These are phyloP conservation scores for Oryza officinalis DNA, from an alignment of 176 grass and related monocot genomes.

Conservation along the genomic window DNA sequence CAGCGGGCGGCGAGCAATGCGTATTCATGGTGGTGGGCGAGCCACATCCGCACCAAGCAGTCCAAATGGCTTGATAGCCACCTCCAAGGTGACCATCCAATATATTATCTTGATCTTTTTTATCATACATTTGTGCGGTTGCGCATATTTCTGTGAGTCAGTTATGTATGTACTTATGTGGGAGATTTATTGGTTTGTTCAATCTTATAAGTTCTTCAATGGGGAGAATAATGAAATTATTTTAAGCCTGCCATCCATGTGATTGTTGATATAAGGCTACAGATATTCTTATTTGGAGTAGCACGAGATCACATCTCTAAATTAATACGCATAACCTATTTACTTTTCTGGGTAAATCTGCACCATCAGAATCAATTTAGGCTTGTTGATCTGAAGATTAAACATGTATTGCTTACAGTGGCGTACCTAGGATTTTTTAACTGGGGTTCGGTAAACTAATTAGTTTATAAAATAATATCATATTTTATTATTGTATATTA, in stretches of 20 bases:
- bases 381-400: neutral
- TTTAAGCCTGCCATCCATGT: neutral
- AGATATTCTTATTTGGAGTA: neutral
- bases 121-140: neutral
- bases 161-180: neutral
- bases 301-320: neutral
- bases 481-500: no score
- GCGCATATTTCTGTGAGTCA: neutral
- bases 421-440: no score
- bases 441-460: no score
- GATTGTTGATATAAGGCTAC: neutral
- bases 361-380: neutral
- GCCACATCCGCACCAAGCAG: slow-evolving; percentile 71
- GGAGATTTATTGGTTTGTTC: neutral
- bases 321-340: neutral
- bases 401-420: slow-evolving; percentile 7
- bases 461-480: no score
- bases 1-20: slow-evolving; percentile 64
- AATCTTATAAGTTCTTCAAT: neutral
- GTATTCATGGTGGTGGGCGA: slow-evolving; percentile 74
- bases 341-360: slow-evolving; percentile 1
- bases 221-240: neutral
- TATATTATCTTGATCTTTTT: neutral
- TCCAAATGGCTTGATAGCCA: slow-evolving; percentile 75
- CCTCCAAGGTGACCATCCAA: slow-evolving; percentile 46